Evolutionary conservation across 139 green algal genomes (phyloP), one percentile per base, ranked within the genome.

Genomic region (Ettlia oleoabundans): DNA sequence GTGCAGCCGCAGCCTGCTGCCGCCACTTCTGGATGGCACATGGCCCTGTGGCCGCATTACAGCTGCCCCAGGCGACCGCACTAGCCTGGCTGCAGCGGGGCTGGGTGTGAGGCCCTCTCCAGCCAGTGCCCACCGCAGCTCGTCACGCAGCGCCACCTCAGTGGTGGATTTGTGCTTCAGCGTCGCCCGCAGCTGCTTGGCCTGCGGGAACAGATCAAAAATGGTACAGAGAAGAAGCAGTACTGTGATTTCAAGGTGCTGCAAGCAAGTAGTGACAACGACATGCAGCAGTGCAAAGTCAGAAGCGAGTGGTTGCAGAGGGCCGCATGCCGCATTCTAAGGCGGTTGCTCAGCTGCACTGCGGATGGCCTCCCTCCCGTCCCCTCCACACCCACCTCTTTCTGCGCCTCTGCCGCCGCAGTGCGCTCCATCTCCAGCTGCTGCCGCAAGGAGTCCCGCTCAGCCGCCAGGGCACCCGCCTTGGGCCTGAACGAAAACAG

Each of bases 401-500:
- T 40, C 38, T 70, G 75, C 6, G 75, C 75, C n/a, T 81, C 75
- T n/a, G 40, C 75, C 1, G 75, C 75, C n/a, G 75, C 75, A 24
- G 75, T 81, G 75, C 75, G 78, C 78, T 83, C 65, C 65, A 83
- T 47, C 78, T 83, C 78, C 65, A 83, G 51, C 78, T 83, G 43
- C 26, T 83, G 78, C 47, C 52, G 47, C 65, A 83, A 28, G 24
- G 47, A 42, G 4, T 77, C 78, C 1, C 78, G 78, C 51, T 83
- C 78, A 22, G 68, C 66, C 0, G 65, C 66, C 33, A 83, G 65
- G 4, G 65, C 66, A 0, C 51, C 42, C 5, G 63, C 76, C 26
- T 66, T 81, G 40, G 75, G 76, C 63, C 62, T 80, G 76, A 41
- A 82, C 35, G 2, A 53, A 40, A 8, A 26, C 41, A 61, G 9